Base-by-base conservation (phyloP, 2,329 filamentous ascomycete species). In the Cylindrodendrum hubeiense region DNA sequence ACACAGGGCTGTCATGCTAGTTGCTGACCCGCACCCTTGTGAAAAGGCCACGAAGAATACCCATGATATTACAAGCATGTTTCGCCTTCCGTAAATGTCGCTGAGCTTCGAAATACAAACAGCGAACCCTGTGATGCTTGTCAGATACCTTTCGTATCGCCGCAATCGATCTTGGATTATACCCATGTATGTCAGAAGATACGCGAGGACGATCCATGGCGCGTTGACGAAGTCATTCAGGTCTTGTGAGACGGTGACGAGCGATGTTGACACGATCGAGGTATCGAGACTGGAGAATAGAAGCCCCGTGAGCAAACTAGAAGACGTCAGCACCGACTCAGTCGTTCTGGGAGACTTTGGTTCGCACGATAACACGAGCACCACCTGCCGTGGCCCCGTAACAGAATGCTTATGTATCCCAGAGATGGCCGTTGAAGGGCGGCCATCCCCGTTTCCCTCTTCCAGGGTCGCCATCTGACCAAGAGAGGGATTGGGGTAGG, bases 91-190 rank as follows among this genome's bases (percentile, higher is more conserved):
- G 59, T 87, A 88, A 19, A 89, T 85, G 70, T 89, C 86, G 68
- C 86, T 89, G 41, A 88, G 75, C 67, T 87, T 88, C n/a, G 87
- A 86, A 63, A 87, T 85, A 53, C 84, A 83, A 28, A 88, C 83
- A 4, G 87, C 84, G 52, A 88, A 87, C n/a, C 86, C 85, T 86
- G 50, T 60, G 19, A 34, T 50, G 61, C 13, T 68, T 67, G 65
- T 69, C 43, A 67, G 66, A 64, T 37, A 10, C 3, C 34, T 57
- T 30, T 28, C 39, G 17, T 13, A 10, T 17, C 44, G n/a, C n/a
- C 26, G 22, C 26, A 33, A 37, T 54, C 12, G 21, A 12, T 37
- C 28, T 21, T 22, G 28, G n/a, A 33, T 10, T 62, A 63, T 73
- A 84, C 84, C 85, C 79, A 89, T 83, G 69, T 89, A 89, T 1